Evolutionary conservation across 371 early-diverging fungal genomes (phyloP).

Genomic region (Rhizoclosmatium hyalinum): DNA sequence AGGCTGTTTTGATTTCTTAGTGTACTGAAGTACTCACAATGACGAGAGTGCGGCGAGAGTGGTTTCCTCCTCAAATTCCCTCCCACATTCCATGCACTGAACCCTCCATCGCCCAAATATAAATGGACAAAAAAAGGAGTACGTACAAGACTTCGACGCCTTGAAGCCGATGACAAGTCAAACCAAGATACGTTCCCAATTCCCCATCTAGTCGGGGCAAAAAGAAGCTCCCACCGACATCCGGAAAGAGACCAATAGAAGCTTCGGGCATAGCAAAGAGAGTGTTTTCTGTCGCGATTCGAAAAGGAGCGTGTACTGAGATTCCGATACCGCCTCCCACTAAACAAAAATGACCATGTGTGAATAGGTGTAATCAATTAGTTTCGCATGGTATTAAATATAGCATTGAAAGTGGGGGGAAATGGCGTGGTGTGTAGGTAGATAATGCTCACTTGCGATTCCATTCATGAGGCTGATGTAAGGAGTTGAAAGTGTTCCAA

Average conservation of each 20-base stretch:
- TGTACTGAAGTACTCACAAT: too few relatives aligned
- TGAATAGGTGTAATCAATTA: too few relatives aligned
- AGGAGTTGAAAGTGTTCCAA: conserved; percentile 86
- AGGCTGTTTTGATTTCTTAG: conserved; percentile 49
- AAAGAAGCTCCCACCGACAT: conserved; percentile 95
- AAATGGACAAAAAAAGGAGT: not conserved
- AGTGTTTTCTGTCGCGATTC: conserved; percentile 92
- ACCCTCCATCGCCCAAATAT: not conserved
- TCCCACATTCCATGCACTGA: too few relatives aligned
- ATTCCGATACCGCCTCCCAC: conserved; percentile 97
- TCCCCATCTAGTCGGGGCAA: conserved; percentile 90
- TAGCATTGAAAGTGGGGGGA: not conserved
- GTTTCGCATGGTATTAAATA: conserved; percentile 10
- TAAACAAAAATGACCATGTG: conserved; percentile 32
- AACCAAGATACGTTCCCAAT: conserved; percentile 88
- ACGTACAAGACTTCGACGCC: conserved; percentile 88
- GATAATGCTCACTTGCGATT: conserved; percentile 74
- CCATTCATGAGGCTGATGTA: conserved; percentile 90
- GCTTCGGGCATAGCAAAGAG: conserved; percentile 90
- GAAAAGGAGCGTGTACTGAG: conserved; percentile 94
- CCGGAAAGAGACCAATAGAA: conserved; percentile 90
- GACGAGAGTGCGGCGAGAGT: too few relatives aligned
- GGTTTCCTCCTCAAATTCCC: too few relatives aligned
- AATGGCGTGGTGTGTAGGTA: too few relatives aligned
- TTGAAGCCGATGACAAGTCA: conserved; percentile 82